Evolutionary conservation across 768 basidiomycete genomes (phyloP).

Genomic region (Paxillus involutus): DNA sequence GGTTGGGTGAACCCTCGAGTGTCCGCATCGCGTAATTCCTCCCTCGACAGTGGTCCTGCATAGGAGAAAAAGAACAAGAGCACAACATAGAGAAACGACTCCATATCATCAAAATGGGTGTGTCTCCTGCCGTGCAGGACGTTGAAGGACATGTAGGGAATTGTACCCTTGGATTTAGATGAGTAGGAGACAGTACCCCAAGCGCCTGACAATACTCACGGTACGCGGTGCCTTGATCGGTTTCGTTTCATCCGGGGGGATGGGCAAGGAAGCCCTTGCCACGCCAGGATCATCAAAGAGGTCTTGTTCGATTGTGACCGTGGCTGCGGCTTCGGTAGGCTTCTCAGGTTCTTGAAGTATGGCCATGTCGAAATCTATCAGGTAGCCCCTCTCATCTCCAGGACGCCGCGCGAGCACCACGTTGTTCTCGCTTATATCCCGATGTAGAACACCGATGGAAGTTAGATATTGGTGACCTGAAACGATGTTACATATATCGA

Average conservation of each 20-base stretch:
- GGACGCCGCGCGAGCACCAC: conserved; percentile 24
- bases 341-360: not conserved
- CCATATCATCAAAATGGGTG: conserved; percentile 12
- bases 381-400: conserved; percentile 20
- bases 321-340: too few relatives aligned
- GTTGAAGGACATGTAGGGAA: conserved; percentile 11
- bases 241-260: too few relatives aligned
- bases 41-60: not conserved
- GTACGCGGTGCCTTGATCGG: not conserved
- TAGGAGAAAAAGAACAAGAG: conserved; percentile 15
- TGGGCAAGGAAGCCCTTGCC: too few relatives aligned
- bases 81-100: conserved; percentile 17
- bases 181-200: not conserved
- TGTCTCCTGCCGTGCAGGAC: conserved; percentile 2
- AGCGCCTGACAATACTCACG: not conserved
- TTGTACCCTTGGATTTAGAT: not conserved
- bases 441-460: conserved; percentile 25
- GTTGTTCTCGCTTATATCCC: conserved; percentile 35
- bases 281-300: too few relatives aligned
- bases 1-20: not conserved
- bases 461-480: conserved; percentile 11
- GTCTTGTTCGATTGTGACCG: too few relatives aligned
- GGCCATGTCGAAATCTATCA: conserved; percentile 32
- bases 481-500: not conserved
- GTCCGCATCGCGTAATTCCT: not conserved